Percentiles rank a stretch among this genome's conserved stretches.
These are phyloP conservation scores for Aspergillus pseudoglaucus DNA, from an alignment of 2,329 filamentous ascomycete species.

Conservation along the genomic window DNA sequence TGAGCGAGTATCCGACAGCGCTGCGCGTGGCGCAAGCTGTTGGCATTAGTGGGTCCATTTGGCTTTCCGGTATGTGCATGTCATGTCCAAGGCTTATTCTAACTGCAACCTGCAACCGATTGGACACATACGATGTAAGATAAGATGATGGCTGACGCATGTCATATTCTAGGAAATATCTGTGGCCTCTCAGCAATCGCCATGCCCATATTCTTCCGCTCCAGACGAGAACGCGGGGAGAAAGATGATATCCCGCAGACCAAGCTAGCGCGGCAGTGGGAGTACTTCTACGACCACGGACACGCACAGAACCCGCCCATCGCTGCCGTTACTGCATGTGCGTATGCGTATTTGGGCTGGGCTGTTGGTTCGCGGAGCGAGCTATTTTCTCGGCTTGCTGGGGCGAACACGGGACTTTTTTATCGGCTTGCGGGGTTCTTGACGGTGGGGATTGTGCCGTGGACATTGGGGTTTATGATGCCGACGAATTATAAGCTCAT, in stretches of 20 bases:
- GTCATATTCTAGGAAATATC: slow-evolving; percentile 18
- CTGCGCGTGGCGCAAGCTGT: slow-evolving; percentile 22
- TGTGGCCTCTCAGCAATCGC: slow-evolving; percentile 16
- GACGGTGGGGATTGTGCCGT: slow-evolving; percentile 28
- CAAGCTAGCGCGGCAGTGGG: slow-evolving; percentile 13
- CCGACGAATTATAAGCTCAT: slow-evolving; percentile 22
- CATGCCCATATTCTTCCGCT: slow-evolving; percentile 20
- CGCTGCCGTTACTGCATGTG: slow-evolving; percentile 12
- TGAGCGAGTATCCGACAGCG: slow-evolving; percentile 13
- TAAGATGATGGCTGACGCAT: not conserved
- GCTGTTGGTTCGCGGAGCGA: slow-evolving; percentile 11
- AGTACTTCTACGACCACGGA: slow-evolving; percentile 15
- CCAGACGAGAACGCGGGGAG: not conserved
- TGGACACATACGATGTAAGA: not conserved
- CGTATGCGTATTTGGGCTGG: slow-evolving; percentile 26
- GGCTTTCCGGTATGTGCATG: slow-evolving; percentile 20
- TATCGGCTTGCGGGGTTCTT: slow-evolving; percentile 24
- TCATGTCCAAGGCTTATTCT: not conserved
- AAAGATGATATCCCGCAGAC: slow-evolving; percentile 2
- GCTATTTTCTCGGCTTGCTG: slow-evolving; percentile 7
- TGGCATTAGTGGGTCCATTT: slow-evolving; percentile 24
- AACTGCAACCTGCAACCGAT: too few relatives aligned
- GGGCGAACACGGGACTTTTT: slow-evolving; percentile 7
- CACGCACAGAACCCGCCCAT: slow-evolving; percentile 20
- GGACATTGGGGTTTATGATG: slow-evolving; percentile 23